These are phyloP conservation scores for Phytophthora sp. DNA, from an alignment of 352 stramenopile species.

Conservation along the genomic window DNA sequence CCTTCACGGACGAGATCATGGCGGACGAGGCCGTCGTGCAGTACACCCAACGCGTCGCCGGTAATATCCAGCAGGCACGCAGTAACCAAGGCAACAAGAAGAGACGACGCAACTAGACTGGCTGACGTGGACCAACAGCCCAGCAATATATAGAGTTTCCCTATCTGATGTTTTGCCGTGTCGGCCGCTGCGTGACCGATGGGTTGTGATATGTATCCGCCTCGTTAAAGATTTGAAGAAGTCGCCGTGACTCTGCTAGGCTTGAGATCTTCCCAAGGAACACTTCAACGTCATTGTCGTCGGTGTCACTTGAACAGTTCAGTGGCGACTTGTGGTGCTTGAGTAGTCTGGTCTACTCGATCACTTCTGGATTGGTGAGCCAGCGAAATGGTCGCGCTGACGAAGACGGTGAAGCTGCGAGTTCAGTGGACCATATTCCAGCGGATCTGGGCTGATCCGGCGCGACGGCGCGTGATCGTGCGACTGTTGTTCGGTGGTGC, in stretches of 20 bases:
- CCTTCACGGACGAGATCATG: constrained; percentile 96
- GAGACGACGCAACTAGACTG: constrained; percentile 40
- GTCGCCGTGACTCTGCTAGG: constrained; percentile 10
- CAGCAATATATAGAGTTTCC: constrained; percentile 30
- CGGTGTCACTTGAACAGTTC: constrained; percentile 24
- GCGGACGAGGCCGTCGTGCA: constrained; percentile 77
- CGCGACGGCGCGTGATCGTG: constrained; percentile 19
- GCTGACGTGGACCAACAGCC: neutral
- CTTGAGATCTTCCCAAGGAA: neutral
- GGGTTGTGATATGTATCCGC: neutral
- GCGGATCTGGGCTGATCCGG: constrained; percentile 16
- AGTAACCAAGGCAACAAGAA: constrained; percentile 56
- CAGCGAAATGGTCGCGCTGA: constrained; percentile 15
- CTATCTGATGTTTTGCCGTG: constrained; percentile 5
- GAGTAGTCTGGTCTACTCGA: too few species aligned
- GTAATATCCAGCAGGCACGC: constrained; percentile 69
- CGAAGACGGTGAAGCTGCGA: constrained; percentile 4
- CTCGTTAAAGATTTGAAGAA: constrained; percentile 28
- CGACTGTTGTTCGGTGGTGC: constrained; percentile 31
- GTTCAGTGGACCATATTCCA: constrained; percentile 19
- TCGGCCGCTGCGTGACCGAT: neutral
- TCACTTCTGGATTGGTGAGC: constrained; percentile 24
- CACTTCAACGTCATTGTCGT: constrained; percentile 11
- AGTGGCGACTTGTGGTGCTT: constrained; percentile 21
- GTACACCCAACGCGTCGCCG: constrained; percentile 90